These are phyloP conservation scores for Zopfia rhizophila DNA, from an alignment of 2,329 filamentous ascomycete genomes.

Conservation along the genomic window DNA sequence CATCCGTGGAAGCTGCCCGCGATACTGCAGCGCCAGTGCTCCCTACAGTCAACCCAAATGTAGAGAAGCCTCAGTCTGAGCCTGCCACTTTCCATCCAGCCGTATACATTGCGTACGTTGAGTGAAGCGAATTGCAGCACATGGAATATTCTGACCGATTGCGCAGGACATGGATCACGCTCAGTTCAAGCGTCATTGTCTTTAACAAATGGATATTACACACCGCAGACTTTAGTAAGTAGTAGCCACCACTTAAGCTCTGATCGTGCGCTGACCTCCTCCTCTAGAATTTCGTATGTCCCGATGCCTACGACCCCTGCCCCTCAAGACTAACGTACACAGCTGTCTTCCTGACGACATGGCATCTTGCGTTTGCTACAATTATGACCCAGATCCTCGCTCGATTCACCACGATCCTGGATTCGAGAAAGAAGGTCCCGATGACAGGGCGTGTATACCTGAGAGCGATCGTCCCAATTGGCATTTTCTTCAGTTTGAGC, in stretches of 20 bases:
- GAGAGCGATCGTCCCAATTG: slow-evolving; percentile 92
- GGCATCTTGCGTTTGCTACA: slow-evolving; percentile 93
- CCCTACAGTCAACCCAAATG: slow-evolving; percentile 81
- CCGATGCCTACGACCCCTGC: slow-evolving; percentile 3
- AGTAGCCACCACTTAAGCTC: slow-evolving; percentile 8
- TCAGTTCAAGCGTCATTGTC: slow-evolving; percentile 94
- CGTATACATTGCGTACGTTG: slow-evolving; percentile 78
- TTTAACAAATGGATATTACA: slow-evolving; percentile 99
- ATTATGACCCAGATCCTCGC: slow-evolving; percentile 94
- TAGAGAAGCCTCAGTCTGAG: slow-evolving; percentile 74
- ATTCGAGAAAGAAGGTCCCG: slow-evolving; percentile 94
- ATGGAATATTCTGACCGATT: slow-evolving; percentile 29
- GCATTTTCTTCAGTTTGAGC: slow-evolving; percentile 93
- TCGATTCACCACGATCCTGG: slow-evolving; percentile 86
- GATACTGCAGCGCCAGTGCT: slow-evolving; percentile 71
- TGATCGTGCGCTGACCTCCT: slow-evolving; percentile 39
- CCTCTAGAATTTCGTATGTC: slow-evolving; percentile 59
- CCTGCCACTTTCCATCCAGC: slow-evolving; percentile 76
- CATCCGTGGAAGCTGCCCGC: slow-evolving; percentile 80
- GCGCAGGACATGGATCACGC: slow-evolving; percentile 84
- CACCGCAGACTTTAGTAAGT: slow-evolving; percentile 82
- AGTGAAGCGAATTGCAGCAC: slow-evolving; percentile 51
- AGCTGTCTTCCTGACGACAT: slow-evolving; percentile 86
- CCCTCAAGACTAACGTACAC: slow-evolving; percentile 51
- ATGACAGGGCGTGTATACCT: slow-evolving; percentile 96